A percentile compares a stretch with the other conserved stretches of the same genome.
Conservation (phyloP, 257 asterid species). For the Haberlea rhodopensis region DNA sequence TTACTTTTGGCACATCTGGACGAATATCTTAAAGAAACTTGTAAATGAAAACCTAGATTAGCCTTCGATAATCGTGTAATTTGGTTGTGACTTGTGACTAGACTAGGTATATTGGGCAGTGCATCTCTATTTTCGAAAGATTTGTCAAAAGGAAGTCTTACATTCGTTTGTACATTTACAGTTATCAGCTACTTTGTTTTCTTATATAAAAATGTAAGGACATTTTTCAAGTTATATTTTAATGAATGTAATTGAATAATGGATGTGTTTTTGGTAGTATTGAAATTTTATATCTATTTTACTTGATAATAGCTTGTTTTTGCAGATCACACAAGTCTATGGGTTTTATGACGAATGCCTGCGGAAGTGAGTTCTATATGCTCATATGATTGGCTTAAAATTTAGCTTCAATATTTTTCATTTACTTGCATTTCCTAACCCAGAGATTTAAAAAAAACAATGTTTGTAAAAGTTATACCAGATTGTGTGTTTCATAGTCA, state of each 20-base stretch:
- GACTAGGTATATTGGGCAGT: background rate
- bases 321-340: conserved; percentile 83
- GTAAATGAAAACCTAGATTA: background rate
- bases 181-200: background rate
- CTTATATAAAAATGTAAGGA: background rate
- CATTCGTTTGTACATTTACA: no score
- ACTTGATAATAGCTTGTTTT: conserved; percentile 10
- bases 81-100: no score
- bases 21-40: background rate
- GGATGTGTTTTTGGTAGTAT: background rate
- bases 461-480: background rate
- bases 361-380: conserved; percentile 62
- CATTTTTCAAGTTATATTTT: background rate
- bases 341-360: conserved; percentile 88
- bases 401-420: background rate
- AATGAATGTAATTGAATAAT: no score
- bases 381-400: conserved; percentile 16
- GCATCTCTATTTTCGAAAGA: no score
- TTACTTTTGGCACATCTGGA: background rate
- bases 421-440: conserved; percentile 17
- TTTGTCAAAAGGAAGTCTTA: no score
- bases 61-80: background rate
- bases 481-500: background rate
- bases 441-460: background rate
- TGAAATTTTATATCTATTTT: conserved; percentile 12